phyloP scores from a whole-genome alignment of 2,329 filamentous ascomycete species.

The Periconia digitata region DNA sequence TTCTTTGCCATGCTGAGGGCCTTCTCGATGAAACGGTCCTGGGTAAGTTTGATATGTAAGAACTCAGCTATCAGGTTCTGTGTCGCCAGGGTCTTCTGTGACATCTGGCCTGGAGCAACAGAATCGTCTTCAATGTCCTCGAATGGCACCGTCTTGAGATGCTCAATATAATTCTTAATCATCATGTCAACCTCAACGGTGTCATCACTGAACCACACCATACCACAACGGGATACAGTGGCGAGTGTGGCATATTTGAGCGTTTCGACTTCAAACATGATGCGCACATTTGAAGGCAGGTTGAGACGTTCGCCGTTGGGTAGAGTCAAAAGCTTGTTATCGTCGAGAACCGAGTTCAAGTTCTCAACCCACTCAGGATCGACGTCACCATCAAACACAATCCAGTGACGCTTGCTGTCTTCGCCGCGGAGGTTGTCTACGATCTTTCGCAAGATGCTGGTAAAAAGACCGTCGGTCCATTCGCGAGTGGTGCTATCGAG shows the following conservation, averaged over 20 bases:
- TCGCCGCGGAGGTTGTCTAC: slow-evolving; percentile 98
- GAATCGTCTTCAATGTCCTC: slow-evolving; percentile 95
- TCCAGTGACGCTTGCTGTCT: slow-evolving; percentile 97
- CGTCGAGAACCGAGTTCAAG: slow-evolving; percentile 97
- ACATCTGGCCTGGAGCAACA: slow-evolving; percentile 58
- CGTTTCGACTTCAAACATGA: slow-evolving; percentile 99
- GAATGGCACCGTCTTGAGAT: slow-evolving; percentile 78
- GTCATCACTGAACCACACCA: slow-evolving; percentile 99
- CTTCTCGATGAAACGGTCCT: slow-evolving; percentile 77
- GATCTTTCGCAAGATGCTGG: slow-evolving; percentile 95
- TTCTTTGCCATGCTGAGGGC: slow-evolving; percentile 73
- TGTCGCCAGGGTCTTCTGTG: slow-evolving; percentile 70
- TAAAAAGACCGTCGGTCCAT: slow-evolving; percentile 98
- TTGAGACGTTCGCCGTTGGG: slow-evolving; percentile 98
- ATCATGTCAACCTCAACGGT: slow-evolving; percentile 93
- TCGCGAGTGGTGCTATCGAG: slow-evolving; percentile 96
- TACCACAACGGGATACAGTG: slow-evolving; percentile 99
- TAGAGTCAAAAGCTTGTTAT: slow-evolving; percentile 96
- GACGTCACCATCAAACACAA: slow-evolving; percentile 98
- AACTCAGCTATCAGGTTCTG: slow-evolving; percentile 80
- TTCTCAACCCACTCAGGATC: slow-evolving; percentile 99
- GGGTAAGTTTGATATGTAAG: slow-evolving; percentile 72
- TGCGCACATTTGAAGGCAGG: slow-evolving; percentile 88
- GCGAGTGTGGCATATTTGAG: slow-evolving; percentile 96
- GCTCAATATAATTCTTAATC: slow-evolving; percentile 86